Evolutionary conservation across 352 stramenopile genomes (phyloP).

Genomic region (Phytophthora pinifolia): DNA sequence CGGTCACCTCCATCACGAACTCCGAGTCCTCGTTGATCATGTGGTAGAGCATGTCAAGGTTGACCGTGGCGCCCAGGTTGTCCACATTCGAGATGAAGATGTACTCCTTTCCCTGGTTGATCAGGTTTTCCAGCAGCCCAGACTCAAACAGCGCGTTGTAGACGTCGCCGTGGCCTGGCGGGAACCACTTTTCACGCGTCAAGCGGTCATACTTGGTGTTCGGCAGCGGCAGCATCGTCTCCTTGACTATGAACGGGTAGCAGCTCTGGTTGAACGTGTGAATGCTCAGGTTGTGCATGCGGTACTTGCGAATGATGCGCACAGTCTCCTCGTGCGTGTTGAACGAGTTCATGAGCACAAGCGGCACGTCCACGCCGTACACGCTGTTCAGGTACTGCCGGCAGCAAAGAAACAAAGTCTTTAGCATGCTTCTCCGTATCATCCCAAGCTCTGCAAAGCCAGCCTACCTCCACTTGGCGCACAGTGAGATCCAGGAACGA

Average conservation of each 20-base stretch:
- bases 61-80: constrained; percentile 98
- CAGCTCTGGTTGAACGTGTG: constrained; percentile 95
- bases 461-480: constrained; percentile 93
- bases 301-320: constrained; percentile 97
- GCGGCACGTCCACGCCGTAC: constrained; percentile 95
- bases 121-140: constrained; percentile 94
- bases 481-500: constrained; percentile 99
- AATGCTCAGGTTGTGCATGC: constrained; percentile 94
- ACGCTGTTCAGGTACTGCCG: constrained; percentile 91
- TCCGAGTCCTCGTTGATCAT: constrained; percentile 97
- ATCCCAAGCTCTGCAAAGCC: background rate
- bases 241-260: constrained; percentile 91
- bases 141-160: constrained; percentile 98
- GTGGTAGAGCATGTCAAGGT: constrained; percentile 98
- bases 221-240: constrained; percentile 88
- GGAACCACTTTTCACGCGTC: constrained; percentile 91
- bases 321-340: constrained; percentile 98
- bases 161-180: constrained; percentile 98
- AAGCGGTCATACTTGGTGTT: constrained; percentile 84
- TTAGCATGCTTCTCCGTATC: background rate
- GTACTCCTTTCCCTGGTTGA: constrained; percentile 97
- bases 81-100: constrained; percentile 99
- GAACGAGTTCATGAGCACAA: constrained; percentile 99
- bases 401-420: background rate
- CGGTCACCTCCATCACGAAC: constrained; percentile 99